Conservation (phyloP, 169 alveolate genomes). For the Fabrea salina region DNA sequence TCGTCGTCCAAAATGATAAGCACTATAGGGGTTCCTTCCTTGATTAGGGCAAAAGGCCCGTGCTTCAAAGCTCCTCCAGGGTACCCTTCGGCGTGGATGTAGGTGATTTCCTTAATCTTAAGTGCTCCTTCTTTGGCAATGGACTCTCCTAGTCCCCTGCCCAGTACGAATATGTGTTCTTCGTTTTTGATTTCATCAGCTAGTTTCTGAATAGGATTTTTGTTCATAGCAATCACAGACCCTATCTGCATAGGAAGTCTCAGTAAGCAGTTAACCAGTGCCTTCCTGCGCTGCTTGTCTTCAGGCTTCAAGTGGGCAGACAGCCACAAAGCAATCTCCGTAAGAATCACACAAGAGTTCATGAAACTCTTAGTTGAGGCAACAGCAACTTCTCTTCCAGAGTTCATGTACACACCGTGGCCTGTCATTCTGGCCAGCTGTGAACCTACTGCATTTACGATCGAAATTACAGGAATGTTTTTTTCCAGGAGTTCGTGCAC, state of each 20-base stretch:
- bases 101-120: conserved; percentile 94
- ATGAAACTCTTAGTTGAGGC: conserved; percentile 97
- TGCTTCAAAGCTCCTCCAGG: conserved; percentile 95
- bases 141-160: conserved; percentile 89
- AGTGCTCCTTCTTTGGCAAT: conserved; percentile 97
- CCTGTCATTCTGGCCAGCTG: conserved; percentile 87
- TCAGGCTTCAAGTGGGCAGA: conserved; percentile 63
- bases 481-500: conserved; percentile 70
- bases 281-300: conserved; percentile 47
- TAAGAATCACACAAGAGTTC: conserved; percentile 85
- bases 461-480: conserved; percentile 80
- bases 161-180: conserved; percentile 50
- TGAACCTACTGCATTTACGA: conserved; percentile 91
- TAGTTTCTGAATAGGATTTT: conserved; percentile 27
- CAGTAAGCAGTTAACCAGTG: conserved; percentile 51
- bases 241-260: conserved; percentile 55
- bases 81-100: conserved; percentile 95
- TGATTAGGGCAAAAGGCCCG: conserved; percentile 93
- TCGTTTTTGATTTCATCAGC: conserved; percentile 37
- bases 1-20: conserved; percentile 88
- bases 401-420: conserved; percentile 93
- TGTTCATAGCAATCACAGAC: conserved; percentile 5
- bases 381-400: conserved; percentile 97
- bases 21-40: conserved; percentile 82
- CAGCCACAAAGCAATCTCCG: conserved; percentile 86